Base-by-base conservation (phyloP, 805 yeast species). In the Ogataea allantospora region DNA sequence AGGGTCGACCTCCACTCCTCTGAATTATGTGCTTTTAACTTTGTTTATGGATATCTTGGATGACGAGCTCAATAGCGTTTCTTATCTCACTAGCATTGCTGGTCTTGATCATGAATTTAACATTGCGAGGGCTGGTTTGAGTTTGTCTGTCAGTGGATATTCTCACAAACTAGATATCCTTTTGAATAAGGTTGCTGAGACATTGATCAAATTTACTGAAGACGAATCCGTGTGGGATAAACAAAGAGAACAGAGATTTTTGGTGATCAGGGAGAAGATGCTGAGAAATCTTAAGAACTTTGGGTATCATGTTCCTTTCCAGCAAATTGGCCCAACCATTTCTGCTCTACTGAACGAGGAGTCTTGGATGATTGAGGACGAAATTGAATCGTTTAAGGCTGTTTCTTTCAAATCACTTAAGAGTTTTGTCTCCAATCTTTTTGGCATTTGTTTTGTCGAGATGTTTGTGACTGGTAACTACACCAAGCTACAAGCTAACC, bases 81-180 rank as follows among this genome's bases (percentile, higher is more conserved):
- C 87, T 7, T 91, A 91, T 53, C 83, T 85, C 54, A 97, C 99
- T 1, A 74, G 78, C 7, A 70, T 88, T 38, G 96, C 93, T 2
- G 93, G 93, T 0, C 70, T 88, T 40, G 65, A 71, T 35, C 78
- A 79, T 42, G 62, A 70, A 2, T 68, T 89, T 27, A 61, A 70
- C 20, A 66, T 75, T 42, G 75, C 82, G 38, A 73, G 82, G 45
- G 88, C 81, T 48, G 95, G 96, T 0, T 53, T 89, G 27, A 73
- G 75, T 26, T 55, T 91, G 29, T 76, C 75, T 32, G 67, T 88
- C 15, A 67, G 71, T 26, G 99, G 99, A 2, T 93, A 82, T 60
- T 86, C 84, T 49, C 91, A 93, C 59, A 91, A 91, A 54, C 65
- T 88, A 30, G 71, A 75, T 13, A 73, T 71, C 10, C 69, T 91